Conservation (phyloP, 1,284 basidiomycete species). For the Microbotryum silenes-acaulis region DNA sequence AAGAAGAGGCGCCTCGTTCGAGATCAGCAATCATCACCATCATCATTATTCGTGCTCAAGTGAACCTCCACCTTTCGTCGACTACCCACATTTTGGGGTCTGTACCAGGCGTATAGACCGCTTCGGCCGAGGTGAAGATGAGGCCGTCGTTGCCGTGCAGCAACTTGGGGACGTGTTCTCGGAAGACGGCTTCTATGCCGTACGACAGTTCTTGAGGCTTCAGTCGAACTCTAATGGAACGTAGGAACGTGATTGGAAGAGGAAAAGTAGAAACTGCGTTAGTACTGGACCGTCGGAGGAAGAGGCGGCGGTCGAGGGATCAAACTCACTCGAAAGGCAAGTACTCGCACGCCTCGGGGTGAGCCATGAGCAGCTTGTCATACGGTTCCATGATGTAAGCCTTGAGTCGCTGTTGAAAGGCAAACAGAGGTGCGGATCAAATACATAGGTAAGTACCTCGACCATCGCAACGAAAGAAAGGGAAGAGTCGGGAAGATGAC, state of each 20-base stretch:
- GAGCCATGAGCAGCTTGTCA: conserved; percentile 57
- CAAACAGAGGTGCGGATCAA: not conserved
- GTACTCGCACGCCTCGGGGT: conserved; percentile 55
- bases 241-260: not conserved
- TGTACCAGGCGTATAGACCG: conserved; percentile 80
- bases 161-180: conserved; percentile 72
- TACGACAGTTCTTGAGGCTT: conserved; percentile 89
- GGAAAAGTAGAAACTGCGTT: too few species aligned
- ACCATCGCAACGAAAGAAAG: not conserved
- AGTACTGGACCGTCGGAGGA: not conserved
- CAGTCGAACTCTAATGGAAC: conserved; percentile 58
- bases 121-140: conserved; percentile 87
- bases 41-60: too few species aligned
- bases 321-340: conserved; percentile 75
- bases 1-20: not conserved
- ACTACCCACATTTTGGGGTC: conserved; percentile 74
- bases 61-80: too few species aligned
- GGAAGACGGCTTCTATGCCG: conserved; percentile 74
- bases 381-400: conserved; percentile 78
- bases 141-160: conserved; percentile 93
- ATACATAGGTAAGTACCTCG: not conserved
- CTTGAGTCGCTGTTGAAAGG: conserved; percentile 60
- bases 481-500: conserved; percentile 35
- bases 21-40: conserved; percentile 6
- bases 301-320: not conserved